Base-by-base conservation (phyloP, 192 early-diverging fungal species). In the Backusella circina region DNA sequence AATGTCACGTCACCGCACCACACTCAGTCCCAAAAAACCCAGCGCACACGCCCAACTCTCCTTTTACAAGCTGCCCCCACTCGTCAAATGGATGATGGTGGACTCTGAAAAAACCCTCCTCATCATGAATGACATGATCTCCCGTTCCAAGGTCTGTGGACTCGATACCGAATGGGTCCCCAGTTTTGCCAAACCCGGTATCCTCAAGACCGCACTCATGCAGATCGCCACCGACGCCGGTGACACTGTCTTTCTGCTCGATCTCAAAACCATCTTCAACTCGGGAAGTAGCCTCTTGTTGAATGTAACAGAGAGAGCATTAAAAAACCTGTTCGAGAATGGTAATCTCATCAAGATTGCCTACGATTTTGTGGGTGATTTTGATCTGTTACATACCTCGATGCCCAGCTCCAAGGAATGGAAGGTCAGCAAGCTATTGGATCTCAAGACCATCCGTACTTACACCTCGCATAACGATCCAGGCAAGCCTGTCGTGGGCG, bases 141-240 rank as follows among this genome's bases (percentile, higher is more conserved):
- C 15, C 4, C 36, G 44, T 15, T 65, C 66, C 13, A 64, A 54
- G 10, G 13, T 76, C 3, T 73, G 71, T 37, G 79, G 79, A 2
- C 72, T 81, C 0, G 79, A 81, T 41, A 74, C 79, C 8, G 79
- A 81, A 74, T 81, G 79, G 79, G 72, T 81, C 1, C 79, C 79
- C 16, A 28, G 54, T 57, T 65, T 81, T 70, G 79, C 79, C 21
- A 70, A 74, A 31, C n/a, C 67, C 15, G 72, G 37, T 21, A 7
- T 5, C 6, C 21, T 44, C 13, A 67, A 67, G 44, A 81, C 79
- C 1, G 70, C 79, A 16, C 44, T 81, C 12, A 81, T 81, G 75
- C 79, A 81, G 36, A 76, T 81, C n/a, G 79, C 75, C 12, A 66
- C 71, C 1, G 72, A 76, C 33, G 64, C 33, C 2, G 57, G 47